Conservation (phyloP, 1,139 yeast genomes). For the Zygosaccharomyces pseudobailii region DNA sequence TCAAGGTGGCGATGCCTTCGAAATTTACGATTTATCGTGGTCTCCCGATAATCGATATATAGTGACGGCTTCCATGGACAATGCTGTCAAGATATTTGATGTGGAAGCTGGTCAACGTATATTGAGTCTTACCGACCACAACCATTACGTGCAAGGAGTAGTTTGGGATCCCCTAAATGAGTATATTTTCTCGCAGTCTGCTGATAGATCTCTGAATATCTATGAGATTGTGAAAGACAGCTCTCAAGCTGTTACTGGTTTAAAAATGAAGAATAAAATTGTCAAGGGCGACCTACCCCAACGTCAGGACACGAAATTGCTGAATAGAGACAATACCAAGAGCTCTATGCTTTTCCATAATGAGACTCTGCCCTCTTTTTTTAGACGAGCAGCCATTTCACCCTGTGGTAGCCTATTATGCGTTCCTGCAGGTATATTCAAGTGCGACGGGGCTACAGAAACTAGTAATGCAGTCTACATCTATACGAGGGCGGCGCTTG, state of each 20-base stretch:
- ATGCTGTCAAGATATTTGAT: constrained; percentile 64
- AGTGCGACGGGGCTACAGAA: constrained; percentile 27
- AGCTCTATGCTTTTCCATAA: constrained; percentile 60
- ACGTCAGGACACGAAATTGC: constrained; percentile 8
- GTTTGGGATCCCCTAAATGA: constrained; percentile 87
- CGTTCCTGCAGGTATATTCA: constrained; percentile 77
- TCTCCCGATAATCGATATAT: constrained; percentile 73
- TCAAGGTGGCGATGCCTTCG: constrained; percentile 39
- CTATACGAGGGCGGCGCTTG: constrained; percentile 63
- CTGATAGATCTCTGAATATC: constrained; percentile 76
- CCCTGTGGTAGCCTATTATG: constrained; percentile 83
- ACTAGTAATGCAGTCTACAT: constrained; percentile 65
- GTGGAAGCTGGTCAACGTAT: constrained; percentile 56
- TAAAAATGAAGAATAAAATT: constrained; percentile 28
- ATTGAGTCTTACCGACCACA: constrained; percentile 64
- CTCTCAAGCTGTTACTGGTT: constrained; percentile 12
- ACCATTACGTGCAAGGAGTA: constrained; percentile 92
- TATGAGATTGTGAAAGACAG: constrained; percentile 37
- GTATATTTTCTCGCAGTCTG: constrained; percentile 79
- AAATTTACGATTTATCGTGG: constrained; percentile 89
- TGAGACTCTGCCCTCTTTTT: constrained; percentile 84
- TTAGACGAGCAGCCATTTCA: constrained; percentile 76
- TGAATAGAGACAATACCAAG: constrained; percentile 29
- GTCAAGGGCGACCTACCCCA: constrained; percentile 32
- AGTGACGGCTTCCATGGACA: constrained; percentile 92